phyloP scores from a whole-genome alignment of 2,329 filamentous ascomycete species.

The Epichloe uncinata region DNA sequence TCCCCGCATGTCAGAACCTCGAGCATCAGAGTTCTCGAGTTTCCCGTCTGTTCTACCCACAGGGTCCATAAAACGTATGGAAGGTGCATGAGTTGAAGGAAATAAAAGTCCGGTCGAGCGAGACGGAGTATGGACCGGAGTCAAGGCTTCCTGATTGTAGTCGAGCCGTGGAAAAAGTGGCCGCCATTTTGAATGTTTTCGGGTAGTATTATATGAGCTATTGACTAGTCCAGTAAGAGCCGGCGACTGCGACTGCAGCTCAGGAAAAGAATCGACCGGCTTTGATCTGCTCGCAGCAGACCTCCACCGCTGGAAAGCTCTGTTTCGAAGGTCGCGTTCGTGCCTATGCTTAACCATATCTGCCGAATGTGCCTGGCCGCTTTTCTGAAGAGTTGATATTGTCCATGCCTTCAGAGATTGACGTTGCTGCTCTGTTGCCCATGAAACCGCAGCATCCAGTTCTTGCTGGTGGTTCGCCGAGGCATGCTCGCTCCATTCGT shows the following conservation, averaged over 20 bases:
- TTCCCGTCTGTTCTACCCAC: slow-evolving; percentile 19
- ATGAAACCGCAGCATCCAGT: slow-evolving; percentile 18
- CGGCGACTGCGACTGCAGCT: slow-evolving; percentile 1
- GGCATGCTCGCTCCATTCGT: slow-evolving; percentile 8
- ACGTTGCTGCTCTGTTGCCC: slow-evolving; percentile 19
- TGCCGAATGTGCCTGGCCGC: slow-evolving; percentile 25
- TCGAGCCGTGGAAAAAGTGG: slow-evolving; percentile 12
- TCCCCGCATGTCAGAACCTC: neutral
- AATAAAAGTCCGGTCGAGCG: slow-evolving; percentile 30
- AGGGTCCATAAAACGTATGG: slow-evolving; percentile 17
- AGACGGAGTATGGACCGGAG: slow-evolving; percentile 29
- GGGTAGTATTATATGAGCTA: slow-evolving; percentile 12
- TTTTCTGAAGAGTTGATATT: slow-evolving; percentile 22
- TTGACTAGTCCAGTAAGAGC: neutral
- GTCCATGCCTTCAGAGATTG: slow-evolving; percentile 24
- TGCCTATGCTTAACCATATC: slow-evolving; percentile 19
- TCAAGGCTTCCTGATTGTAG: slow-evolving; percentile 9
- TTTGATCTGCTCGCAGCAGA: slow-evolving; percentile 10
- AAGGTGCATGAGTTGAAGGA: slow-evolving; percentile 20
- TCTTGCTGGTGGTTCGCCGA: slow-evolving; percentile 12
- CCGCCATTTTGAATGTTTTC: slow-evolving; percentile 13
- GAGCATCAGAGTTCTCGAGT: neutral
- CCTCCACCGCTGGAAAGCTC: slow-evolving; percentile 20
- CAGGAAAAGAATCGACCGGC: neutral
- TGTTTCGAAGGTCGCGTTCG: slow-evolving; percentile 18